Evolutionary conservation across 2,329 filamentous ascomycete genomes (phyloP), one percentile per base, ranked within the genome.

Genomic region (Camptophora hylomeconis): DNA sequence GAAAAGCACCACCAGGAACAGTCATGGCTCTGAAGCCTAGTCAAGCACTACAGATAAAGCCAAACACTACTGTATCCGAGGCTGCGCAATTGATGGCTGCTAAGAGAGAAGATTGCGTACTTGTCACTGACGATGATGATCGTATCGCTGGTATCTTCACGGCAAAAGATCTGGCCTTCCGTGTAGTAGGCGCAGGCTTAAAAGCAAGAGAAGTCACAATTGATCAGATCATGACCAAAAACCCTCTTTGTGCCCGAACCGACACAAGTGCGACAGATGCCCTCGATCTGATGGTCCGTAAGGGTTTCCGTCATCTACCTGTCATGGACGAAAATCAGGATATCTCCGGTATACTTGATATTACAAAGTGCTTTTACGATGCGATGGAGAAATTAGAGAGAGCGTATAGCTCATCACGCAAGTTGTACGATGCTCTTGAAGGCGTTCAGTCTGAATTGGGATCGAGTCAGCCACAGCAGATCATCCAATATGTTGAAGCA

Each of bases 291-390:
- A 98, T 98, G 89, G 89, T 98, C 33, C 72, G 87, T 45, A 95
- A 95, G 61, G 89, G 89, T 11, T 98, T 98, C 66, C 75, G 89
- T 45, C 89, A 98, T 63, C 58, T 98, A 50, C 89, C 89, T 3
- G 89, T 98, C 42, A 98, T 98, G 89, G 89, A 98, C 57, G 89
- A 98, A 64, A 95, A 98, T 56, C 89, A 98, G 58, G 87, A 98
- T 51, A 98, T 98, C 39, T 92, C 86, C 5, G 89, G 89, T 63
- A 86, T 98, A 43, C 65, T 98, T 31, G 89, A 98, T 57, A 98
- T 98, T 47, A 98, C 89, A 33, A 98, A 95, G 60, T 98, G 89
- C 60, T 98, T 98, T 58, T 98, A 98, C 59, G 89, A 98, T 59
- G 89, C 89, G 23, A 98, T 98, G 89, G 89, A 98, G 65, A 98